Evolutionary conservation across 169 alveolate species (phyloP).

Genomic region (Amoebophrya sp.): DNA sequence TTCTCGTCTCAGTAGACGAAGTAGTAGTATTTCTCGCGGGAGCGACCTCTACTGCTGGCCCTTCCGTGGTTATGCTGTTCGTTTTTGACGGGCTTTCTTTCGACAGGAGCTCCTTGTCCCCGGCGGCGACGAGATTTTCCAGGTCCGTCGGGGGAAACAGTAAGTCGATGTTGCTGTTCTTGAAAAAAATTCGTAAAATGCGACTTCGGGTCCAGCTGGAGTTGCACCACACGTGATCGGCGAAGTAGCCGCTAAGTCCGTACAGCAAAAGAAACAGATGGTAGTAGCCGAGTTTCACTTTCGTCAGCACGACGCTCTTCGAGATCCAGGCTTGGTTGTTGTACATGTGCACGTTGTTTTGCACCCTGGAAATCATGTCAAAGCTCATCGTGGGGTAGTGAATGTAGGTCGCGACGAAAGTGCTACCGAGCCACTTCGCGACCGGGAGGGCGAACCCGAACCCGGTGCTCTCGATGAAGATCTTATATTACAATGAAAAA

Average conservation of each 20-base stretch:
- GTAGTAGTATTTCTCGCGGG: neutral
- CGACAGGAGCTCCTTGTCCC: neutral
- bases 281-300: constrained; percentile 24
- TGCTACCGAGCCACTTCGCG: neutral
- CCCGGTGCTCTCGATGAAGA: neutral
- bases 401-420: constrained; percentile 2
- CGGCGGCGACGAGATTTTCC: neutral
- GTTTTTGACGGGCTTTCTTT: neutral
- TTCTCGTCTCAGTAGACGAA: neutral
- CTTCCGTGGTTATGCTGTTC: too few species aligned
- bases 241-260: constrained; percentile 18
- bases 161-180: neutral
- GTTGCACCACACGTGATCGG: neutral
- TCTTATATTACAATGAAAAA: too few species aligned
- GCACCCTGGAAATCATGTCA: constrained; percentile 25
- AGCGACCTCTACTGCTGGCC: too few species aligned
- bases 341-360: neutral
- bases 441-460: neutral
- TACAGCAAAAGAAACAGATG: neutral
- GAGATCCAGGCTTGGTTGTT: constrained; percentile 17
- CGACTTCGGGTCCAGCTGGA: constrained; percentile 24
- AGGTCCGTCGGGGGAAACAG: neutral
- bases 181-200: neutral
- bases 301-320: neutral
- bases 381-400: constrained; percentile 34